Percentiles rank a stretch among this genome's conserved stretches.
Conservation (phyloP, 1,284 basidiomycete genomes). For the Boletus semigastroideus region DNA sequence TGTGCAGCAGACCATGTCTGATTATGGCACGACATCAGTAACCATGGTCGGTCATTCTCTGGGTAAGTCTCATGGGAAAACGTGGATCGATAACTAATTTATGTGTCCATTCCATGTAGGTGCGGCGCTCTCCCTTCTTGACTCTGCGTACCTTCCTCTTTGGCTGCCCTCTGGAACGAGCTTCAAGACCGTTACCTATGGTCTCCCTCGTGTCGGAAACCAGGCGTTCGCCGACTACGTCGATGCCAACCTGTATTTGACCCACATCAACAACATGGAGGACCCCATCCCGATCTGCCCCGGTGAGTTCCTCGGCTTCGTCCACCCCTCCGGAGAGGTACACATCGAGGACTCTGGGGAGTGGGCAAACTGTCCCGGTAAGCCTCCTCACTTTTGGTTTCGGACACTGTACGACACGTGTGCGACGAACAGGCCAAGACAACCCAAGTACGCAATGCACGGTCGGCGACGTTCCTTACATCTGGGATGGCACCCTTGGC, state of each 20-base stretch:
- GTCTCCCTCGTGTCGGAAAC: slow-evolving; percentile 68
- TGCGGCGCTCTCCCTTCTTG: slow-evolving; percentile 55
- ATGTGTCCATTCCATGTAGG: slow-evolving; percentile 17
- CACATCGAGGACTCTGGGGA: slow-evolving; percentile 50
- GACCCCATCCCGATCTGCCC: slow-evolving; percentile 52
- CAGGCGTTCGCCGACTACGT: slow-evolving; percentile 61
- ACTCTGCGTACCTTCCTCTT: slow-evolving; percentile 41
- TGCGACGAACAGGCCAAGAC: slow-evolving; percentile 47
- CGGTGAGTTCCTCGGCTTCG: slow-evolving; percentile 51
- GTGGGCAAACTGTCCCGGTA: slow-evolving; percentile 51
- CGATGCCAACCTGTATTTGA: slow-evolving; percentile 44
- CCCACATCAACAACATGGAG: slow-evolving; percentile 53
- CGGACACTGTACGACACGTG: background rate
- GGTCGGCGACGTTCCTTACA: slow-evolving; percentile 54
- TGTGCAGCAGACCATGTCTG: slow-evolving; percentile 43
- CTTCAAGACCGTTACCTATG: slow-evolving; percentile 45
- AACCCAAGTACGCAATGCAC: slow-evolving; percentile 52
- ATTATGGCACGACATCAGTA: slow-evolving; percentile 42
- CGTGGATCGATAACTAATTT: background rate
- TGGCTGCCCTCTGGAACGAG: slow-evolving; percentile 36
- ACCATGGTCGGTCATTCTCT: slow-evolving; percentile 59
- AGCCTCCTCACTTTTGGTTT: background rate
- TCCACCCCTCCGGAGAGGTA: slow-evolving; percentile 57
- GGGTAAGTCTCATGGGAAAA: slow-evolving; percentile 32
- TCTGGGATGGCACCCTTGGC: slow-evolving; percentile 43